These are phyloP conservation scores for Rusavskia elegans DNA, from an alignment of 495 filamentous ascomycete genomes.

Conservation along the genomic window DNA sequence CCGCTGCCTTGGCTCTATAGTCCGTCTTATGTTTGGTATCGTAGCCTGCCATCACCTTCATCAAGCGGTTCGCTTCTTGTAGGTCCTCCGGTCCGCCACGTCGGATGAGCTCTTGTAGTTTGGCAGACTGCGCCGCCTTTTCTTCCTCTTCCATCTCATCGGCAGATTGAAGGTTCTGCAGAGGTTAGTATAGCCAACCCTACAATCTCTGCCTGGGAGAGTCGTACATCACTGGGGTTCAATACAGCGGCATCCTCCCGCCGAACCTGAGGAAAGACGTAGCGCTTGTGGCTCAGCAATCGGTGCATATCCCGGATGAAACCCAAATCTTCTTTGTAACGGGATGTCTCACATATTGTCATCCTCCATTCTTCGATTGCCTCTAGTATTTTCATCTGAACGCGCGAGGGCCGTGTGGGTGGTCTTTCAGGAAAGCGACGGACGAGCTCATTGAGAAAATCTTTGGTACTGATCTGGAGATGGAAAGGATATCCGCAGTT, in stretches of 20 bases:
- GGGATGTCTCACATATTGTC: constrained; percentile 93
- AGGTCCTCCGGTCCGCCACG: constrained; percentile 81
- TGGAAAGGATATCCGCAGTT: constrained; percentile 99
- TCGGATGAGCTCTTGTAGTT: constrained; percentile 90
- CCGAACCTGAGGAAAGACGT: constrained; percentile 80
- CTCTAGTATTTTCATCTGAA: constrained; percentile 85
- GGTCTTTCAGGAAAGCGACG: constrained; percentile 90
- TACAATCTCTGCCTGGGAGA: neutral
- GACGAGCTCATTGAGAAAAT: constrained; percentile 97
- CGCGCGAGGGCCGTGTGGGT: constrained; percentile 65
- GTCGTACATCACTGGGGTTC: constrained; percentile 88
- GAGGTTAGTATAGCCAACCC: constrained; percentile 14
- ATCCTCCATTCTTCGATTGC: constrained; percentile 96
- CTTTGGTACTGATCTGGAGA: constrained; percentile 94
- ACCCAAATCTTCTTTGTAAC: constrained; percentile 92
- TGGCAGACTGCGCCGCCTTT: constrained; percentile 82
- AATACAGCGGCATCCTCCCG: constrained; percentile 91
- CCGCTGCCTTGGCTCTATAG: constrained; percentile 91
- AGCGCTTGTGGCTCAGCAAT: constrained; percentile 88
- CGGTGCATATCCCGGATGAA: constrained; percentile 98
- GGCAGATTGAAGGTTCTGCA: constrained; percentile 79
- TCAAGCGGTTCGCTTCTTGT: constrained; percentile 87
- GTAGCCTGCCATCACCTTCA: constrained; percentile 98
- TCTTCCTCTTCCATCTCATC: constrained; percentile 99
- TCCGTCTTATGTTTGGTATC: constrained; percentile 92